Percentiles rank a stretch among this genome's conserved stretches.
phyloP scores from a whole-genome alignment of 805 yeast genomes.

The Teunomyces panamensis region DNA sequence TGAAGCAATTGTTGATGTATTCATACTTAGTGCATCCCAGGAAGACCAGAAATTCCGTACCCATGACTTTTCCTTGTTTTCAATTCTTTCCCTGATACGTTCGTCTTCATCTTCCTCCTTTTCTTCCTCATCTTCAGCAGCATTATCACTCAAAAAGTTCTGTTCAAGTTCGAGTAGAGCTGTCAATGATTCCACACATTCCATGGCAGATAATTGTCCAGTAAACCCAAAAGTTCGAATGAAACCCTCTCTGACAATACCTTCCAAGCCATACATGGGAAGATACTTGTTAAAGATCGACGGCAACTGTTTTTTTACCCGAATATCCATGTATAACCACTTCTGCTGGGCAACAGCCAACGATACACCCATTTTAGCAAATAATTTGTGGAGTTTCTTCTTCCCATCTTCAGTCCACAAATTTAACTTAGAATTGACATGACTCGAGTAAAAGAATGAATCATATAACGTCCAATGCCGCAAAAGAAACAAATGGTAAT shows the following conservation, averaged over 20 bases:
- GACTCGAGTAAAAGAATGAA: constrained; percentile 85
- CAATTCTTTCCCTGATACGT: constrained; percentile 22
- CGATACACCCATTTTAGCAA: constrained; percentile 95
- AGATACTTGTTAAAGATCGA: constrained; percentile 66
- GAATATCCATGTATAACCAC: constrained; percentile 87
- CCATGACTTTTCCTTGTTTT: constrained; percentile 60
- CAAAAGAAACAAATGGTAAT: constrained; percentile 78
- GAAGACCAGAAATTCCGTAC: constrained; percentile 66
- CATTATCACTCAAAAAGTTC: constrained; percentile 11
- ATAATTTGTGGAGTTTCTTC: constrained; percentile 80
- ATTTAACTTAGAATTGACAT: constrained; percentile 80
- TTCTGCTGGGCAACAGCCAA: constrained; percentile 83
- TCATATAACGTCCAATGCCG: constrained; percentile 94
- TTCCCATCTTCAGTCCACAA: constrained; percentile 92
- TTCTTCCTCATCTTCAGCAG: constrained; percentile 13
- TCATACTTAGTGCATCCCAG: constrained; percentile 50
- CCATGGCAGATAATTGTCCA: constrained; percentile 88
- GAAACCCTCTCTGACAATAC: constrained; percentile 81
- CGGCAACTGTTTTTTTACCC: constrained; percentile 70
- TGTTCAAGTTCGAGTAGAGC: constrained; percentile 74
- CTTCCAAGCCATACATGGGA: constrained; percentile 76
- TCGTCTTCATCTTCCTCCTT: constrained; percentile 21
- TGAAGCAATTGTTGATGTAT: constrained; percentile 13
- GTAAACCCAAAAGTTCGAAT: constrained; percentile 82
- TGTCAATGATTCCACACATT: constrained; percentile 83